phyloP scores from a whole-genome alignment of 2,329 filamentous ascomycete genomes.

The Didymella exigua region DNA sequence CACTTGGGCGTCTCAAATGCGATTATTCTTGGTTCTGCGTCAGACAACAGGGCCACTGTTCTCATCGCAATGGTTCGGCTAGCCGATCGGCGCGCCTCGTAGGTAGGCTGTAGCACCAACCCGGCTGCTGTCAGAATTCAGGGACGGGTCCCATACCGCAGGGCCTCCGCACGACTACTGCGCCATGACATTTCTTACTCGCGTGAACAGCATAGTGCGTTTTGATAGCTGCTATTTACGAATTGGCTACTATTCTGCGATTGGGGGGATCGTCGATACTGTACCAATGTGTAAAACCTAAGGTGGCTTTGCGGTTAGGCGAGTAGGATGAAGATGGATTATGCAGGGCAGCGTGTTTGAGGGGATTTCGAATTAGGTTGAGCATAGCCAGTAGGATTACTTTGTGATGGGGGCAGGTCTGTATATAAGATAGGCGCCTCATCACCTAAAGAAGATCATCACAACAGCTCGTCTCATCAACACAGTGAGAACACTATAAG shows the following conservation, averaged over 20 bases:
- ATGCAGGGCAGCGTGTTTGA: constrained; percentile 14
- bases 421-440: constrained; percentile 14
- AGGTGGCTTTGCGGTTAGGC: constrained; percentile 10
- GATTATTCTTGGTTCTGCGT: constrained; percentile 9
- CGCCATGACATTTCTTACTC: constrained; percentile 15
- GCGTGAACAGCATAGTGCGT: constrained; percentile 15
- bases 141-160: constrained; percentile 7
- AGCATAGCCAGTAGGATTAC: not conserved
- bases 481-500: constrained; percentile 5
- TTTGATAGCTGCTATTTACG: constrained; percentile 26
- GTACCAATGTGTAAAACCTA: constrained; percentile 11
- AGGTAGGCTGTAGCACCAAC: not conserved
- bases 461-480: constrained; percentile 15
- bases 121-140: constrained; percentile 12
- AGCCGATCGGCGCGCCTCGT: constrained; percentile 7
- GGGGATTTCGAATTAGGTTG: not conserved
- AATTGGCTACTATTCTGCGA: constrained; percentile 6
- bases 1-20: constrained; percentile 8
- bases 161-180: not conserved
- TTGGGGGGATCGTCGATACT: constrained; percentile 8
- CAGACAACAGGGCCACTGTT: constrained; percentile 12
- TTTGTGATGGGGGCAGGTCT: constrained; percentile 4
- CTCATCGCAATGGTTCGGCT: constrained; percentile 1
- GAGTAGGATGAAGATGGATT: constrained; percentile 6
- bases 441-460: constrained; percentile 1